Conservation (phyloP, 2,329 filamentous ascomycete species). For the Alternaria alternata region DNA sequence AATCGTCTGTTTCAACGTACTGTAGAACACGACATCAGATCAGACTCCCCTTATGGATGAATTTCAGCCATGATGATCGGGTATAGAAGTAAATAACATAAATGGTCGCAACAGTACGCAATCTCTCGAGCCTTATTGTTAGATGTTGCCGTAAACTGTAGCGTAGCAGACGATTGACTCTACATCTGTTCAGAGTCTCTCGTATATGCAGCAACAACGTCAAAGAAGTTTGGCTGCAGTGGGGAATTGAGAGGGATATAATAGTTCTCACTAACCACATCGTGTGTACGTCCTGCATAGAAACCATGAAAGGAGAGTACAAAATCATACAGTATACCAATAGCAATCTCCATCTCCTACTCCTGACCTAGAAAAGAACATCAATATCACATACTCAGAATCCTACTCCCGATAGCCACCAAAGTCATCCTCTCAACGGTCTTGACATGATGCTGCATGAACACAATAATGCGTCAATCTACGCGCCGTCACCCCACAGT, state of each 20-base stretch:
- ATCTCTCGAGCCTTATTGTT: too few species aligned
- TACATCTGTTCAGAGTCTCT: not conserved
- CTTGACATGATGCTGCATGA: not conserved
- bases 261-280: constrained; percentile 4
- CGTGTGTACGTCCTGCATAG: not conserved
- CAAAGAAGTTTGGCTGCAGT: not conserved
- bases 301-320: not conserved
- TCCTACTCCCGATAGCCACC: not conserved
- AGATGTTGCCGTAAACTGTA: too few species aligned
- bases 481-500: constrained; percentile 58
- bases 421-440: too few species aligned
- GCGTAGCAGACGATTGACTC: too few species aligned
- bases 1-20: not conserved
- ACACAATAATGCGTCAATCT: not conserved
- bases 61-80: not conserved
- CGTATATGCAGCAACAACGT: not conserved
- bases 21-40: not conserved
- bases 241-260: constrained; percentile 8
- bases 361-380: constrained; percentile 57
- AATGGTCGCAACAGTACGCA: not conserved
- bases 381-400: constrained; percentile 47
- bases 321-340: not conserved
- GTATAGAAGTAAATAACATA: not conserved
- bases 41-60: not conserved
- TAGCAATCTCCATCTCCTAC: constrained; percentile 51